Conservation (phyloP, 176 grass and related monocot genomes). For the Tuctoria greenei region DNA sequence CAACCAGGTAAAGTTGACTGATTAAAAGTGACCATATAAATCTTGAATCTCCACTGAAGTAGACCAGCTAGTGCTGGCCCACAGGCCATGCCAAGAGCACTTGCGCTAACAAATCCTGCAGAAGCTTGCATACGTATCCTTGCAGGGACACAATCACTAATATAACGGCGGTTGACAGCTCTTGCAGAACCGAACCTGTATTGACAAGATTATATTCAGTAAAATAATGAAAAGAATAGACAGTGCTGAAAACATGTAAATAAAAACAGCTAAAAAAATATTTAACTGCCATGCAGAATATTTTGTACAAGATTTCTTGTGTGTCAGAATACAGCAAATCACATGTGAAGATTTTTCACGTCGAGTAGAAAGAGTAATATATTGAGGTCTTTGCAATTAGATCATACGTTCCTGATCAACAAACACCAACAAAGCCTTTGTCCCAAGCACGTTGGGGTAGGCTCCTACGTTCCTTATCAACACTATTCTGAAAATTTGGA, state of each 20-base stretch:
- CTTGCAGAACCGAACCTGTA: slow-evolving; percentile 89
- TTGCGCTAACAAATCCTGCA: slow-evolving; percentile 91
- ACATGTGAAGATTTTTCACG: not conserved
- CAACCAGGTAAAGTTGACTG: slow-evolving; percentile 92
- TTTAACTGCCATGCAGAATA: not conserved
- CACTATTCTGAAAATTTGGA: not conserved
- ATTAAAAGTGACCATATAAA: slow-evolving; percentile 81
- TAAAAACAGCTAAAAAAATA: not conserved
- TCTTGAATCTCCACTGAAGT: slow-evolving; percentile 90
- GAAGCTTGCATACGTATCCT: slow-evolving; percentile 95
- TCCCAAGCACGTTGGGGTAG: no score
- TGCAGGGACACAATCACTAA: slow-evolving; percentile 95
- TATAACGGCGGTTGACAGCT: slow-evolving; percentile 93
- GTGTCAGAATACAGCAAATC: not conserved
- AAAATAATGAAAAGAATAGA: slow-evolving; percentile 25
- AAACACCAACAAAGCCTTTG: no score
- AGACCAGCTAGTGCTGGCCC: slow-evolving; percentile 94
- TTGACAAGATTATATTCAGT: slow-evolving; percentile 14
- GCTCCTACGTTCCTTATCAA: not conserved
- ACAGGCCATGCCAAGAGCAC: slow-evolving; percentile 97
- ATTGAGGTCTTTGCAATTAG: slow-evolving; percentile 1
- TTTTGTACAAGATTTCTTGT: not conserved
- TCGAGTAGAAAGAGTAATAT: not conserved
- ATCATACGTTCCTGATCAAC: not conserved
- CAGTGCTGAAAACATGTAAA: slow-evolving; percentile 18